phyloP scores from a whole-genome alignment of 176 grass and related monocot species.

The Triticum dicoccoides region DNA sequence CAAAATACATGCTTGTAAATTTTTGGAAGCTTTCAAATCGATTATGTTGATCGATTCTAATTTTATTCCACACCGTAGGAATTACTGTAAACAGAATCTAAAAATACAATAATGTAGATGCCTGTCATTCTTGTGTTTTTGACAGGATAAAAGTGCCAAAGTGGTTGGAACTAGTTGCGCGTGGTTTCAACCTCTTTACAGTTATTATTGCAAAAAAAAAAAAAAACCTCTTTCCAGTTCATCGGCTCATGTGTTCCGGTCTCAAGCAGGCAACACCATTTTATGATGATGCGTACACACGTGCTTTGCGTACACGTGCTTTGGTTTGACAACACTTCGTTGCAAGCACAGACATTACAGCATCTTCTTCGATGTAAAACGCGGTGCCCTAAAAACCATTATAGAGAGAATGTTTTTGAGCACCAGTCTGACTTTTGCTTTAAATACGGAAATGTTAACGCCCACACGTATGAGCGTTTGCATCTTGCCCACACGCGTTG shows the following conservation, averaged over 20 bases:
- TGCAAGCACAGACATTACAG: too few species aligned
- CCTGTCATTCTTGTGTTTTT: neutral
- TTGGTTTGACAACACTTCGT: too few species aligned
- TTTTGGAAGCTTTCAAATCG: neutral
- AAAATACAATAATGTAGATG: neutral
- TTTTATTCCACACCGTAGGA: neutral
- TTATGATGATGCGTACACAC: too few species aligned
- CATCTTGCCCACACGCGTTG: too few species aligned
- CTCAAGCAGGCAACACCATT: neutral
- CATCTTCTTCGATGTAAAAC: too few species aligned
- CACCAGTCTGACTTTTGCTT: too few species aligned
- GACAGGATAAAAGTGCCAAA: neutral
- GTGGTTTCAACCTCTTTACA: neutral
- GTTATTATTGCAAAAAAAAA: too few species aligned
- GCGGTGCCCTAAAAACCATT: too few species aligned
- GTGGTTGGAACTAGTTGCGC: neutral
- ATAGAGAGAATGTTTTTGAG: too few species aligned
- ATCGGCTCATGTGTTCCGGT: neutral
- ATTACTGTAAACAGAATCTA: slow-evolving; percentile 7
- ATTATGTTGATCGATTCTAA: neutral
- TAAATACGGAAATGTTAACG: too few species aligned
- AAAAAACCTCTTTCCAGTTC: neutral
- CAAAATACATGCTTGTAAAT: slow-evolving; percentile 12
- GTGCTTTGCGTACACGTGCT: too few species aligned
- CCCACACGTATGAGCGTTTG: too few species aligned